Evolutionary conservation across 2,329 filamentous ascomycete genomes (phyloP).

Genomic region (Atkinsonella texensis): DNA sequence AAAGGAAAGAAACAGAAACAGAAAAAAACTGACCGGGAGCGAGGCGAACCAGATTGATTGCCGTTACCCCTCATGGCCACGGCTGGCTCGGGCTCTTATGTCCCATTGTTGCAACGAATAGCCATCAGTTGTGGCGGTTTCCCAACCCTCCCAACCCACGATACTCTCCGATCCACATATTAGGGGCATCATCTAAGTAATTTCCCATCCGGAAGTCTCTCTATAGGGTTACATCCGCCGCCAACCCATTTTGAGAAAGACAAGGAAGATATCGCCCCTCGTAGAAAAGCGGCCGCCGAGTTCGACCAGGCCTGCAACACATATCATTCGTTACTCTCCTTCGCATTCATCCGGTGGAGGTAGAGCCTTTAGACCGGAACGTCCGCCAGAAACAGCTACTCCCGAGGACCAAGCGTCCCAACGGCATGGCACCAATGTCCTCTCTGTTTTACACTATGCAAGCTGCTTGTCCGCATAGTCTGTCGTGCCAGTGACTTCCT

Average conservation of each 20-base stretch:
- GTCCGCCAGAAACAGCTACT: conserved; percentile 21
- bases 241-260: not conserved
- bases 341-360: not conserved
- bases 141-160: conserved; percentile 16
- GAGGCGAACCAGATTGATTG: conserved; percentile 15
- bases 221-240: not conserved
- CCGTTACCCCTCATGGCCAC: conserved; percentile 18
- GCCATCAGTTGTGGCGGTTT: conserved; percentile 15
- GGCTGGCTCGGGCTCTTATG: conserved; percentile 12
- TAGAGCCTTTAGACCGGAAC: not conserved
- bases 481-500: conserved; percentile 20
- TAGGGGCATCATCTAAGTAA: no score
- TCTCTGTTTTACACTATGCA: conserved; percentile 24
- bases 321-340: not conserved
- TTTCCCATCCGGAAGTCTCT: not conserved
- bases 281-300: not conserved
- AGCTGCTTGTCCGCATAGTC: conserved; percentile 21
- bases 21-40: not conserved
- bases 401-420: conserved; percentile 19
- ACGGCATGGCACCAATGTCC: conserved; percentile 28
- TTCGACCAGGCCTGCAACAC: not conserved
- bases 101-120: conserved; percentile 16
- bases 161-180: conserved; percentile 7
- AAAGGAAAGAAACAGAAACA: no score
- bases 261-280: not conserved